Evolutionary conservation across 352 stramenopile genomes (phyloP), one percentile per base, ranked within the genome.

Genomic region (Phytophthora citricola): DNA sequence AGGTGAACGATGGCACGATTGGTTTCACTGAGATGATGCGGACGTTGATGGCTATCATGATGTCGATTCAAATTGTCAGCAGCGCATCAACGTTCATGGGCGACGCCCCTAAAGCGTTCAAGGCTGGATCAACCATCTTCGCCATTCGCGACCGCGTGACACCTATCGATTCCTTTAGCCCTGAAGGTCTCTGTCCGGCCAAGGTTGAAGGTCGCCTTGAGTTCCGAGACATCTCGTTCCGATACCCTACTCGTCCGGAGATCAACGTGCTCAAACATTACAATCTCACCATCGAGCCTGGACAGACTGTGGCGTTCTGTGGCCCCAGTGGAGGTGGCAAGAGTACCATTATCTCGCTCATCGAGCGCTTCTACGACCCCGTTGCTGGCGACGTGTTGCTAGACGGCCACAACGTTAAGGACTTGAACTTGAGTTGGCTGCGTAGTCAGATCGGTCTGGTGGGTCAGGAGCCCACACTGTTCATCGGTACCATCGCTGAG

Each of bases 201-300:
- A 64, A 47, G 4, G 34, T 85, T 0, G 62, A 76, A 15, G 79
- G 79, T 2, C 38, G 59, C 1, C 51, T 96, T 14, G 63, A 81
- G 31, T 95, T 94, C 62, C 59, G 69, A 44, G 61, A 92, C 53
- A 81, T 96, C 39, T 73, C 66, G 27, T 97, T 97, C 66, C 68
- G 82, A 4, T 97, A 97, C 71, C 87, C 89, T 14, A 84, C 68
- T 3, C 79, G 89, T 12, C 81, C 77, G 0, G 47, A 90, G 1
- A 74, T 85, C 7, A 74, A 67, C 8, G 84, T 98, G 39, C 84
- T 98, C 12, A 81, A 87, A n/a, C 67, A 82, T 49, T 86, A 98
- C 58, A 93, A 89, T 58, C 68, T 99, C 3, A 79, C 77, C 4
- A 86, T 96, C 36, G 77, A 89, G 46, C 47, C 81, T n/a, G 87